phyloP scores from a whole-genome alignment of 2,329 filamentous ascomycete species.

The Aspergillus quadrilineatus region DNA sequence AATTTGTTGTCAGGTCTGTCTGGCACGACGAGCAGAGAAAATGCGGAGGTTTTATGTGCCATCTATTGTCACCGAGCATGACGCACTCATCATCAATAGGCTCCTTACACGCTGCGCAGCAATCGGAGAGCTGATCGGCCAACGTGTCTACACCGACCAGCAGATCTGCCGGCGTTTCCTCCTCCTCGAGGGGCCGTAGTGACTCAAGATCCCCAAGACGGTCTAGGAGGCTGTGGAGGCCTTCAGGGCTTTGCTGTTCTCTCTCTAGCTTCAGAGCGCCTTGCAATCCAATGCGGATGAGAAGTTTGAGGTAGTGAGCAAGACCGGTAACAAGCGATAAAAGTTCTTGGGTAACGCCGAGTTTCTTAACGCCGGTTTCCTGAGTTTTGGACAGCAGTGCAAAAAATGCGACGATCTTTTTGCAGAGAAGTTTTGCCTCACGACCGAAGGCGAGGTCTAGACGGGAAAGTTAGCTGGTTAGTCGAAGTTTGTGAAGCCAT shows the following conservation, averaged over 20 bases:
- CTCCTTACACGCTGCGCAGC: constrained; percentile 76
- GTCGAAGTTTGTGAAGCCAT: constrained; percentile 17
- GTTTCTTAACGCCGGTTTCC: constrained; percentile 81
- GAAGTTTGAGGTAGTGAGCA: constrained; percentile 93
- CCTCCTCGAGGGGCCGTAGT: constrained; percentile 62
- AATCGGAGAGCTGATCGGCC: constrained; percentile 75
- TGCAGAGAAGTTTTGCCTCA: constrained; percentile 98
- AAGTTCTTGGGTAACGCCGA: constrained; percentile 96
- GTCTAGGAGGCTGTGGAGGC: constrained; percentile 77
- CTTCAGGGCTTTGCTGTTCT: constrained; percentile 71
- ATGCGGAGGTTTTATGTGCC: constrained; percentile 72
- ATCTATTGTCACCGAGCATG: constrained; percentile 70
- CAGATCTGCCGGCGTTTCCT: constrained; percentile 63
- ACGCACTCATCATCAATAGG: constrained; percentile 95
- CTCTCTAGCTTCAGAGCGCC: constrained; percentile 88
- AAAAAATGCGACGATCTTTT: constrained; percentile 98
- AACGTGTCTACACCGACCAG: constrained; percentile 65
- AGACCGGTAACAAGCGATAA: constrained; percentile 94
- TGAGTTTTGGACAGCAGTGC: constrained; percentile 91
- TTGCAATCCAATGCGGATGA: constrained; percentile 95
- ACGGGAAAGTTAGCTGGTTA: constrained; percentile 16
- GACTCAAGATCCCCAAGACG: constrained; percentile 81
- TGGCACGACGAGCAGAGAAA: constrained; percentile 69
- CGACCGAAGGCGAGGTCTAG: constrained; percentile 83
- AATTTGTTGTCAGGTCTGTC: constrained; percentile 66